Base-by-base conservation (phyloP, 2,329 filamentous ascomycete genomes). In the Colletotrichum shisoi region DNA sequence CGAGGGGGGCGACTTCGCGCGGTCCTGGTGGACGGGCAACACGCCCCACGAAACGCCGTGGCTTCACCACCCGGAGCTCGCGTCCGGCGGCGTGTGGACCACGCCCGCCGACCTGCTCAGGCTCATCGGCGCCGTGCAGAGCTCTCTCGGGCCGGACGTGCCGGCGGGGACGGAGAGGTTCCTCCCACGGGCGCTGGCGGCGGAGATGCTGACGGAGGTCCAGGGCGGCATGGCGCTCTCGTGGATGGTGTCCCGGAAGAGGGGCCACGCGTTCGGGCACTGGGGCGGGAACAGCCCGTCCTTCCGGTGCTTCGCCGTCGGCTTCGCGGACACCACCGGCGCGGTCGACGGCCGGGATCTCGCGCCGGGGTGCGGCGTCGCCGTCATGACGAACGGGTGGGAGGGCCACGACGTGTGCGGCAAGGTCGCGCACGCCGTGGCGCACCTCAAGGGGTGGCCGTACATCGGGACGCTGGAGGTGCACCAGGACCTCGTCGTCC, bases 101-200 rank as follows among this genome's bases (percentile, higher is more conserved):
- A 73, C 71, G 3, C 72, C 71, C 3, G 68, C 62, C 3, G 72
- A 73, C 4, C 63, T 73, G 1, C 62, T 73, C 21, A 71, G 69
- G 39, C 67, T 67, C 2, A 39, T 72, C 8, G 19, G 49, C 11
- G 72, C 63, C 11, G 62, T 71, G 11, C 71, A 73, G 37, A 45
- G 42, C 17, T 73, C 71, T 3, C 66, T 73, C 1, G 4, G n/a
- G 1, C 11, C 37, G 4, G 39, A 63, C 4, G 19, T 7, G 5
- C 34, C 42, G 2, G 34, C 34, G 1, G 49, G 49, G 0, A 24
- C 24, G 2, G 65, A 69, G 9, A 59, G 52, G 3, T 70, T 71
- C 8, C 63, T 72, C n/a, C 46, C 54, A 0, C 56, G 54, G 34
- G 61, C 57, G 1, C 60, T 69, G 2, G 71, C 71, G 1, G 59